phyloP scores from a whole-genome alignment of 371 early-diverging fungal species.

The Apophysomyces trapeziformis region DNA sequence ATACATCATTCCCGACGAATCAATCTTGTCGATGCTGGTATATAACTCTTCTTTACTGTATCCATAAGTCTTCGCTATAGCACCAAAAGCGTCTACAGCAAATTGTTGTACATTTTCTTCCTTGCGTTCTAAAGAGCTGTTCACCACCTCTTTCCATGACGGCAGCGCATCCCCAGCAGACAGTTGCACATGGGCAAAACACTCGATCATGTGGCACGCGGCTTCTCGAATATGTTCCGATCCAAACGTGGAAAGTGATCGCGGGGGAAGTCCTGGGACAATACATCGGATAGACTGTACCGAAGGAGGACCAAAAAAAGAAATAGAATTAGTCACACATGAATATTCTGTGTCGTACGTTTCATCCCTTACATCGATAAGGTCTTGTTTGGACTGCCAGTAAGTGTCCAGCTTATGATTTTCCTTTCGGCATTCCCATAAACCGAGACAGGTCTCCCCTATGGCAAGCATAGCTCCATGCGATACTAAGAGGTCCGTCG shows the following conservation, averaged over 20 bases:
- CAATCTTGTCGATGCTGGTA: constrained; percentile 34
- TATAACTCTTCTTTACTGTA: constrained; percentile 33
- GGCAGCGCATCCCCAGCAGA: constrained; percentile 30
- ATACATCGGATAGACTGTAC: constrained; percentile 47
- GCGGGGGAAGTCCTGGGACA: constrained; percentile 49
- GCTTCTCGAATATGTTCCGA: constrained; percentile 67
- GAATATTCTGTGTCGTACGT: constrained; percentile 2
- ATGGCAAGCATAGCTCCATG: constrained; percentile 81
- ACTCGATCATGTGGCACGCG: constrained; percentile 55
- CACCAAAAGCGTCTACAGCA: constrained; percentile 64
- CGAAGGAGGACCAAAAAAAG: background rate
- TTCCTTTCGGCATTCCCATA: constrained; percentile 37
- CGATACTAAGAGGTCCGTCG: constrained; percentile 68
- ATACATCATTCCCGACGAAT: constrained; percentile 44
- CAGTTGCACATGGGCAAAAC: constrained; percentile 53
- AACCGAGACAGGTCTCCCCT: constrained; percentile 72
- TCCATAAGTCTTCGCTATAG: constrained; percentile 51
- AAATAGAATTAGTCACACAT: constrained; percentile 10
- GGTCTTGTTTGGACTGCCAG: constrained; percentile 34
- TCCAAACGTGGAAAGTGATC: constrained; percentile 69
- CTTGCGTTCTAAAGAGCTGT: constrained; percentile 65
- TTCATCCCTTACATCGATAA: constrained; percentile 34
- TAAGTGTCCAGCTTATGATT: constrained; percentile 16
- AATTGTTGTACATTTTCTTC: constrained; percentile 72
- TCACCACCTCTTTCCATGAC: constrained; percentile 58